phyloP scores from a whole-genome alignment of 2,329 filamentous ascomycete genomes.

The Phoma sp. region DNA sequence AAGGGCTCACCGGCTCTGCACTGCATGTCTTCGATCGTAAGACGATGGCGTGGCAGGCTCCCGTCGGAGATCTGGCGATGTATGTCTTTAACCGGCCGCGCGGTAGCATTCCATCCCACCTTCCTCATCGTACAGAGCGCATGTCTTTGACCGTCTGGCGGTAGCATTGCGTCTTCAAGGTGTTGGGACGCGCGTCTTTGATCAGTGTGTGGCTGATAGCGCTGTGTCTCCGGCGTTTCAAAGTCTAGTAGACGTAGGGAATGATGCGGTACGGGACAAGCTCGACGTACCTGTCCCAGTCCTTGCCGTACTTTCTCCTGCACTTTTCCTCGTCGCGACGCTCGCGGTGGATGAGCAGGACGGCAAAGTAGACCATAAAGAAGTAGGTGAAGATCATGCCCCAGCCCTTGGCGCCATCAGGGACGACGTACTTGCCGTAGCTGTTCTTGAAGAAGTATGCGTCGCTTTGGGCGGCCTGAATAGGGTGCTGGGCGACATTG shows the following conservation, averaged over 20 bases:
- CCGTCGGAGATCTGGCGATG: background rate
- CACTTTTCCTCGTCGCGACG: constrained; percentile 91
- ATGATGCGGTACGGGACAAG: constrained; percentile 82
- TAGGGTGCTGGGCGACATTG: constrained; percentile 49
- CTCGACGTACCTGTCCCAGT: constrained; percentile 89
- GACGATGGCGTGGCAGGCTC: constrained; percentile 29
- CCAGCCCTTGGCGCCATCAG: constrained; percentile 78
- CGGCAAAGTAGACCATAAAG: constrained; percentile 89
- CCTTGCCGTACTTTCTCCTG: constrained; percentile 84
- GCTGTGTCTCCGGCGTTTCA: constrained; percentile 18
- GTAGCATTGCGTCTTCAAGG: constrained; percentile 32
- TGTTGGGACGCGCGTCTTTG: constrained; percentile 33
- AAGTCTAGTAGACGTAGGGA: constrained; percentile 76
- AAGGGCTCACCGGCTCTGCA: background rate
- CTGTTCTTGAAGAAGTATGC: constrained; percentile 61
- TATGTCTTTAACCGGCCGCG: constrained; percentile 35
- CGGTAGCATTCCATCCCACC: constrained; percentile 27
- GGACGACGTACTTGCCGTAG: constrained; percentile 70
- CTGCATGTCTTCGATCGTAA: constrained; percentile 28
- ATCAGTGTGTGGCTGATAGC: constrained; percentile 34
- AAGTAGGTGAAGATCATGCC: constrained; percentile 92
- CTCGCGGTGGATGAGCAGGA: constrained; percentile 86
- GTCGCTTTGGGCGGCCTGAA: constrained; percentile 53
- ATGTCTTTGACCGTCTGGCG: constrained; percentile 29
- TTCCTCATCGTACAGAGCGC: constrained; percentile 10